These are phyloP conservation scores for Stevia rebaudiana DNA, from an alignment of 140 eudicot genomes.

Conservation along the genomic window DNA sequence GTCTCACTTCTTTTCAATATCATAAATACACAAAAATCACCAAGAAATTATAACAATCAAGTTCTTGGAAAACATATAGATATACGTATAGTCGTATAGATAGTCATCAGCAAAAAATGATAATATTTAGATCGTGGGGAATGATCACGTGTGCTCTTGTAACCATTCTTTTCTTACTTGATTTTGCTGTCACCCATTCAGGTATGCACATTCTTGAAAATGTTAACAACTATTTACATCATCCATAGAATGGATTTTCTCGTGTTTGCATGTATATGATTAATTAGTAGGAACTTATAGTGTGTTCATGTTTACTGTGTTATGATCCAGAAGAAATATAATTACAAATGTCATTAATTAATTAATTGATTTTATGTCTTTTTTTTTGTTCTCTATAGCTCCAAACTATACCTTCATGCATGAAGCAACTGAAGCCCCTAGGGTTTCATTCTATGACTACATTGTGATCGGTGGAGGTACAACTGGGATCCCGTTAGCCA, in stretches of 20 bases:
- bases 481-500: conserved; percentile 73
- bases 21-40: background rate
- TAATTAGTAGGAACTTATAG: no score
- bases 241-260: no score
- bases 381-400: conserved; percentile 17
- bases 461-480: conserved; percentile 81
- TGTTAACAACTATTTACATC: no score
- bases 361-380: background rate
- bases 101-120: background rate
- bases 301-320: no score
- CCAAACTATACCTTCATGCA: conserved; percentile 53
- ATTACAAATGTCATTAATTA: no score
- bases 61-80: background rate
- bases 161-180: conserved; percentile 27
- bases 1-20: background rate
- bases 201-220: conserved; percentile 1
- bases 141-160: conserved; percentile 16
- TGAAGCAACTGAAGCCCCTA: conserved; percentile 53
- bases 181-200: conserved; percentile 27
- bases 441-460: conserved; percentile 55
- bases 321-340: no score
- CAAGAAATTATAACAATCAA: background rate
- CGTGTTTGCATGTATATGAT: no score
- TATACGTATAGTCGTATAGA: background rate
- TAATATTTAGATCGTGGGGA: conserved; percentile 19